phyloP scores from a whole-genome alignment of 768 basidiomycete genomes.

The Phallus indusiatus region DNA sequence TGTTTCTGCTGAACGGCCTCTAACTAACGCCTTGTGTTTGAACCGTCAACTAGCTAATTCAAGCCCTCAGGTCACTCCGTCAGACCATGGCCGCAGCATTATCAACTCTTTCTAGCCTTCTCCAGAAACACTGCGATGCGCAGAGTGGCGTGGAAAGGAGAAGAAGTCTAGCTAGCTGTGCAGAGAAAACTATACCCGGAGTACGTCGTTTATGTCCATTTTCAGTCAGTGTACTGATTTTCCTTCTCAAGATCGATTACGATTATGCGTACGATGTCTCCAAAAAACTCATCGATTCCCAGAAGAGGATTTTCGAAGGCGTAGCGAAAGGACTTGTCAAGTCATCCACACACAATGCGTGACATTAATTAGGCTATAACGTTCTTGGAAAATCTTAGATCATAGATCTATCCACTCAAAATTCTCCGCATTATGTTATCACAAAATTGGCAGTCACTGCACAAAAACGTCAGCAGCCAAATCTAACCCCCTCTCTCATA shows the following conservation, averaged over 20 bases:
- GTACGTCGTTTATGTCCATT: constrained; percentile 17
- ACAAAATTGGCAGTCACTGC: too few species aligned
- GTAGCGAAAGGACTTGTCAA: constrained; percentile 46
- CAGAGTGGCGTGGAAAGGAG: constrained; percentile 46
- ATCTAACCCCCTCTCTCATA: not conserved
- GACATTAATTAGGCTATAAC: not conserved
- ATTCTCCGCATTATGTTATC: too few species aligned
- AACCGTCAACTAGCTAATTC: constrained; percentile 42
- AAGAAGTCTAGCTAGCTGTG: constrained; percentile 36
- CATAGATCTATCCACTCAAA: too few species aligned
- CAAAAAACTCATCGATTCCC: constrained; percentile 59
- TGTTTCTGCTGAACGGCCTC: not conserved
- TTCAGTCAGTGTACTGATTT: not conserved
- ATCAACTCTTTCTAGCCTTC: constrained; percentile 44
- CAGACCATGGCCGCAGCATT: constrained; percentile 40
- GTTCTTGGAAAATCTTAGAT: too few species aligned
- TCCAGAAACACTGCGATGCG: constrained; percentile 41
- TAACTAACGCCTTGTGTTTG: constrained; percentile 1
- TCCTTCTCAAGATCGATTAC: constrained; percentile 40
- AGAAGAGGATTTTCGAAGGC: constrained; percentile 64
- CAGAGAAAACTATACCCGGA: constrained; percentile 21
- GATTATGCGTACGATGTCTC: constrained; percentile 53
- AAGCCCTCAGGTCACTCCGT: constrained; percentile 56
- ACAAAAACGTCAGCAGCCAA: not conserved
- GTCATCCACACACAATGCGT: constrained; percentile 4